phyloP scores from a whole-genome alignment of 1,139 yeast species.

The Lodderomyces jiufengensis region DNA sequence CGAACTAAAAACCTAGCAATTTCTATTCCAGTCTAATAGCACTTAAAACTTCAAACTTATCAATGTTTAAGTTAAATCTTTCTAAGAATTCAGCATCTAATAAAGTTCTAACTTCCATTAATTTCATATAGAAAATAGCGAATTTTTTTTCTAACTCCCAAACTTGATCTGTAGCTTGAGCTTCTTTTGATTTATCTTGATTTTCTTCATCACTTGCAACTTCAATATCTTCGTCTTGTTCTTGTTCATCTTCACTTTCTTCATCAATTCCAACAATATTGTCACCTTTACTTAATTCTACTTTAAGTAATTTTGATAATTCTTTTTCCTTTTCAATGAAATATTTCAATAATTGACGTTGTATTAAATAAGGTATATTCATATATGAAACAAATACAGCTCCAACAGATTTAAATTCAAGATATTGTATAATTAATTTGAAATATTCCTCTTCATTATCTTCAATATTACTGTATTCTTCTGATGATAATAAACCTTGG shows the following conservation, averaged over 20 bases:
- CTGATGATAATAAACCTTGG: conserved; percentile 32
- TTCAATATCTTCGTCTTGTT: conserved; percentile 30
- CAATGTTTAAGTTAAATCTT: conserved; percentile 48
- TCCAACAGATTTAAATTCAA: conserved; percentile 19
- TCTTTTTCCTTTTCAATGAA: conserved; percentile 35
- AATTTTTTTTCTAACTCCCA: conserved; percentile 45
- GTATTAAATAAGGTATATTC: neutral
- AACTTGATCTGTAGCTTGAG: conserved; percentile 9
- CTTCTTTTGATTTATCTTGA: conserved; percentile 18
- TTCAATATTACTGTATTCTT: conserved; percentile 22
- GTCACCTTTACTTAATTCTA: conserved; percentile 24
- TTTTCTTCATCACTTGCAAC: conserved; percentile 15
- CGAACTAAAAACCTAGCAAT: too few species aligned
- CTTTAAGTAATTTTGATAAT: conserved; percentile 22
- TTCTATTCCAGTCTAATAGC: too few species aligned
- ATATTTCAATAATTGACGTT: conserved; percentile 19
- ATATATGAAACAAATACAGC: neutral
- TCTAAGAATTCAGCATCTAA: conserved; percentile 27
- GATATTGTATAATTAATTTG: conserved; percentile 18
- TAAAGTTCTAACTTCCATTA: conserved; percentile 42
- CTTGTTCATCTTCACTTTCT: conserved; percentile 57
- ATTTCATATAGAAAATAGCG: conserved; percentile 49
- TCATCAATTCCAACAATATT: conserved; percentile 24
- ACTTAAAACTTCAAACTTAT: conserved; percentile 41
- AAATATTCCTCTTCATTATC: conserved; percentile 27